Conservation (phyloP, 2,329 filamentous ascomycete genomes). For the Pezicula carpinea region DNA sequence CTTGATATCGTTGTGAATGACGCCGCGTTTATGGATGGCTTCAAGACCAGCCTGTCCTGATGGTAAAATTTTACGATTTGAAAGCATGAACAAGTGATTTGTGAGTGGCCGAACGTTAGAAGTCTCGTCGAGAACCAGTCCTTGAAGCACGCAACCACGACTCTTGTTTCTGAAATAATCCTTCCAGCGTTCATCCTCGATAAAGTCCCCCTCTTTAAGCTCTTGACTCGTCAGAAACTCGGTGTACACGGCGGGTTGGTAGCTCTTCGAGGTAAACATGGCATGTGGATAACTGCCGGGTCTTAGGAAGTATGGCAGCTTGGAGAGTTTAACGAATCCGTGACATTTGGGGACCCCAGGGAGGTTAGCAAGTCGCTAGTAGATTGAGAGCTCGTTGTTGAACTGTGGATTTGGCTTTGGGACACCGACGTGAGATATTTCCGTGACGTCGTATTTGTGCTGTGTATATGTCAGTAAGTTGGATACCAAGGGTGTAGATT, state of each 20-base stretch:
- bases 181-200: constrained; percentile 2
- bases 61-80: constrained; percentile 3
- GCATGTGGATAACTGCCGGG: neutral
- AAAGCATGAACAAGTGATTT: constrained; percentile 1
- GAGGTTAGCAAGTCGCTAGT: neutral
- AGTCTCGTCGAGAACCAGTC: constrained; percentile 5
- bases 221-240: constrained; percentile 3
- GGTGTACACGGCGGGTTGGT: constrained; percentile 4
- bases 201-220: neutral
- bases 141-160: constrained; percentile 2
- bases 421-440: neutral
- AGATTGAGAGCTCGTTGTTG: neutral
- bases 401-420: neutral
- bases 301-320: neutral
- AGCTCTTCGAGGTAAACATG: neutral
- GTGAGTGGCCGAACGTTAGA: constrained; percentile 1
- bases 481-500: too few species aligned
- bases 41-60: constrained; percentile 7
- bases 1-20: constrained; percentile 7
- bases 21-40: constrained; percentile 5
- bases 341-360: neutral
- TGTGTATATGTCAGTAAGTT: neutral
- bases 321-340: neutral
- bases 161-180: constrained; percentile 4
- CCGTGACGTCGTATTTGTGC: neutral